Base-by-base conservation (phyloP, 768 basidiomycete species). In the Amyloporia xantha region DNA sequence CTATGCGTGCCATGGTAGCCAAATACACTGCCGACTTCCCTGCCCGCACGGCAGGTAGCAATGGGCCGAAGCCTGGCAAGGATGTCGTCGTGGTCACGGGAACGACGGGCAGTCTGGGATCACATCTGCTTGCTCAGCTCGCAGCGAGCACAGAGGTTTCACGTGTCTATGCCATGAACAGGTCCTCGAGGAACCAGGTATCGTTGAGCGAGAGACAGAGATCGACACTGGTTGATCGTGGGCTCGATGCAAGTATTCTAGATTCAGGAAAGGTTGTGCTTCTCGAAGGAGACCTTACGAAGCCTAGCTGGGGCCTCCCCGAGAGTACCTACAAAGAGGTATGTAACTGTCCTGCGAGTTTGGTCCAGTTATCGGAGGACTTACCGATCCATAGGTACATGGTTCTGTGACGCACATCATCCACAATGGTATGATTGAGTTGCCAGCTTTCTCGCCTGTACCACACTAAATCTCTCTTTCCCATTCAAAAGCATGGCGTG, bases 1-100 rank as follows among this genome's bases (percentile, higher is more conserved):
- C 48, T 5, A 73, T 74, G 53, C 61, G 66, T 23, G 62, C 53
- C 0, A 67, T 76, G 62, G 68, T 76, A 28, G 65, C 62, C 10
- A 74, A 71, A 55, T 72, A 76, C 52, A 63, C 33, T 54, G 37
- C 2, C 44, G 54, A 48, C 39, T 66, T 45, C 37, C 52, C 40
- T 2, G 41, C 17, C 41, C 40, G 51, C 17, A 10, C 26, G 36
- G 39, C 21, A 10, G 25, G 48, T 4, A 27, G 30, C 17, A 39
- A 15, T 1, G 45, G 51, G 25, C 40, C 26, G 5, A 9, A n/a
- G 28, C n/a, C 24, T n/a, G 44, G 47, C 12, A 50, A 44, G 23
- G 59, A 66, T 3, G 56, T 55, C 1, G 54, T 68, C 7, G 48
- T 68, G 9, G 30, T 68, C 10, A 69, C 66, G 1, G 68, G 68